Percentiles rank a stretch among this genome's conserved stretches.
phyloP scores from a whole-genome alignment of 805 yeast genomes.

The Wickerhamiella allomyrinae region DNA sequence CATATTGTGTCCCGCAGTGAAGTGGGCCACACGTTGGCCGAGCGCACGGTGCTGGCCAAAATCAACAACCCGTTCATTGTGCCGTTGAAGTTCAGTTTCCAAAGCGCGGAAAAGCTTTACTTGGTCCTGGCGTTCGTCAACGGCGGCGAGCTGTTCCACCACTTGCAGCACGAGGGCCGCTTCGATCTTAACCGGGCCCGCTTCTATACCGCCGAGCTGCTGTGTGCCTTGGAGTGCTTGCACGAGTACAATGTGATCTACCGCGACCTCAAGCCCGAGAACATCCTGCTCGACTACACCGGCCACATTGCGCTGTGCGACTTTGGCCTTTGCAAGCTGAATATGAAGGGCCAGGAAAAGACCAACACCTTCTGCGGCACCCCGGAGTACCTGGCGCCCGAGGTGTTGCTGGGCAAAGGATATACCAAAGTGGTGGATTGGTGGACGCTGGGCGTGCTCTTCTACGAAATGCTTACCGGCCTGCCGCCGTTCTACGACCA shows the following conservation, averaged over 20 bases:
- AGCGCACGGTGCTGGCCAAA: slow-evolving; percentile 84
- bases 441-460: slow-evolving; percentile 93
- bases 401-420: slow-evolving; percentile 77
- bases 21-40: slow-evolving; percentile 92
- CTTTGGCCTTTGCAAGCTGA: slow-evolving; percentile 89
- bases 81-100: slow-evolving; percentile 90
- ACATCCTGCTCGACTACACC: slow-evolving; percentile 83
- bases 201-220: slow-evolving; percentile 85
- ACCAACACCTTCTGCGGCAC: slow-evolving; percentile 93
- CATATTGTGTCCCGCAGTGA: slow-evolving; percentile 90
- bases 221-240: slow-evolving; percentile 82
- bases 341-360: slow-evolving; percentile 81
- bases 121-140: slow-evolving; percentile 84
- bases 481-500: slow-evolving; percentile 96
- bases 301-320: slow-evolving; percentile 98
- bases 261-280: slow-evolving; percentile 92
- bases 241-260: slow-evolving; percentile 88
- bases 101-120: slow-evolving; percentile 89
- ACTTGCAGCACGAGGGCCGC: slow-evolving; percentile 78
- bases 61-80: slow-evolving; percentile 92
- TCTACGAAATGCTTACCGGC: slow-evolving; percentile 94
- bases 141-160: slow-evolving; percentile 94
- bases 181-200: slow-evolving; percentile 81
- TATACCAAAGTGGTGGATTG: slow-evolving; percentile 94
- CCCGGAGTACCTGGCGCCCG: slow-evolving; percentile 95